Conservation (phyloP, 2,329 filamentous ascomycete genomes). For the Fusarium newnesense region DNA sequence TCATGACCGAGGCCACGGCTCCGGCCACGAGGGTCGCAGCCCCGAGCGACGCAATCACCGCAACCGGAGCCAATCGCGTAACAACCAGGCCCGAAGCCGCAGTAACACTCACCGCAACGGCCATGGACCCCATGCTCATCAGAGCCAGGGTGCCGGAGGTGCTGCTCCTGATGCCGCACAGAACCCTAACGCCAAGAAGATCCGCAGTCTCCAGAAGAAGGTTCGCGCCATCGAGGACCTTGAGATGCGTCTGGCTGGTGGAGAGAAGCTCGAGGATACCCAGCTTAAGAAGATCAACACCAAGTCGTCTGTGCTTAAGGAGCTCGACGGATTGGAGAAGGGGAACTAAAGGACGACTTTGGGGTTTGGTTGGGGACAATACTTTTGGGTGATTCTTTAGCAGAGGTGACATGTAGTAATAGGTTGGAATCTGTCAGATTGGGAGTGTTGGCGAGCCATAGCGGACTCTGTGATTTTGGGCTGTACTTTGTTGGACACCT, state of each 20-base stretch:
- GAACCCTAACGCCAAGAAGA: conserved; percentile 91
- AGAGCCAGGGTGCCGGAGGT: conserved; percentile 56
- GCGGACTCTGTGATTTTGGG: conserved; percentile 18
- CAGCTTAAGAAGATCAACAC: conserved; percentile 98
- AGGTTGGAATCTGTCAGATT: conserved; percentile 6
- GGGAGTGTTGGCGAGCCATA: conserved; percentile 22
- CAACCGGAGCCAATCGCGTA: conserved; percentile 65
- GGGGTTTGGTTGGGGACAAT: conserved; percentile 4
- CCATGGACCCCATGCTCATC: conserved; percentile 41
- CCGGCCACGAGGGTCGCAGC: conserved; percentile 67
- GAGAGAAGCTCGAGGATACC: conserved; percentile 97
- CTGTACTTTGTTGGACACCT: conserved; percentile 37
- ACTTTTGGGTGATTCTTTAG: conserved; percentile 2
- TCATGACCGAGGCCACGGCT: conserved; percentile 51
- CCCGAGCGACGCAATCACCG: conserved; percentile 68
- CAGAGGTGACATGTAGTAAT: conserved; percentile 12
- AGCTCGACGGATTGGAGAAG: conserved; percentile 71
- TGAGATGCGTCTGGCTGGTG: conserved; percentile 93
- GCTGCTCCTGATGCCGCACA: conserved; percentile 59
- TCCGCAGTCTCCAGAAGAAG: conserved; percentile 94
- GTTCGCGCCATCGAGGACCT: conserved; percentile 96
- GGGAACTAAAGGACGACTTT: conserved; percentile 36
- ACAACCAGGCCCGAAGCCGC: conserved; percentile 60
- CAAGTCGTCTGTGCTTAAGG: conserved; percentile 84
- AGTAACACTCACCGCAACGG: conserved; percentile 58